These are phyloP conservation scores for Penicillium sp. DNA, from an alignment of 2,329 filamentous ascomycete genomes.

Conservation along the genomic window DNA sequence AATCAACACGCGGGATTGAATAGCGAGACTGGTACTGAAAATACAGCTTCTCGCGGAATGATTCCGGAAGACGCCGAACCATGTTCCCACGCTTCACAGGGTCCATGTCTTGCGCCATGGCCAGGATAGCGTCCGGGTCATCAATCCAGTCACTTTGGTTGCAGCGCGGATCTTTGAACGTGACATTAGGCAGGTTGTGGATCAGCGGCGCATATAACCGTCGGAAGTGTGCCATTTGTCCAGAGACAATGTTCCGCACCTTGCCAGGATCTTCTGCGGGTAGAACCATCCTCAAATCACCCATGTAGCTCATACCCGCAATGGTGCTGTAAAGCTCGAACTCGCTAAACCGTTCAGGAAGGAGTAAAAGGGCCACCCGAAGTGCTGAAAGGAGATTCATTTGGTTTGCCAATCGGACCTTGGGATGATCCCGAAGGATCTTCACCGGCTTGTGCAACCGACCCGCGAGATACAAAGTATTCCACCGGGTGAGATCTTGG, in stretches of 20 bases:
- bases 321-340: conserved; percentile 85
- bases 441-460: conserved; percentile 96
- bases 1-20: conserved; percentile 74
- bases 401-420: conserved; percentile 89
- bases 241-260: conserved; percentile 85
- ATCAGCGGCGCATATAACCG: conserved; percentile 85
- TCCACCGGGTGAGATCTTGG: conserved; percentile 80
- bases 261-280: conserved; percentile 88
- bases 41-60: conserved; percentile 84
- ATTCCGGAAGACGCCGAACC: conserved; percentile 81
- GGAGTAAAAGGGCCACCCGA: conserved; percentile 77
- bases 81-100: conserved; percentile 87
- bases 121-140: conserved; percentile 58
- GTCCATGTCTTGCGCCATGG: conserved; percentile 84
- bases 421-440: conserved; percentile 88
- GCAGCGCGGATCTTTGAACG: conserved; percentile 62
- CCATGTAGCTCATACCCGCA: conserved; percentile 85
- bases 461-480: conserved; percentile 92
- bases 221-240: conserved; percentile 88
- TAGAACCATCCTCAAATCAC: conserved; percentile 90
- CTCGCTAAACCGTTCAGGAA: conserved; percentile 80
- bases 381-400: conserved; percentile 90
- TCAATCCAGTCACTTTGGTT: conserved; percentile 57
- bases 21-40: conserved; percentile 93
- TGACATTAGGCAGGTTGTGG: conserved; percentile 80